Evolutionary conservation across 345 rosid species (phyloP).

Genomic region (Zanthoxylum bungeanum): DNA sequence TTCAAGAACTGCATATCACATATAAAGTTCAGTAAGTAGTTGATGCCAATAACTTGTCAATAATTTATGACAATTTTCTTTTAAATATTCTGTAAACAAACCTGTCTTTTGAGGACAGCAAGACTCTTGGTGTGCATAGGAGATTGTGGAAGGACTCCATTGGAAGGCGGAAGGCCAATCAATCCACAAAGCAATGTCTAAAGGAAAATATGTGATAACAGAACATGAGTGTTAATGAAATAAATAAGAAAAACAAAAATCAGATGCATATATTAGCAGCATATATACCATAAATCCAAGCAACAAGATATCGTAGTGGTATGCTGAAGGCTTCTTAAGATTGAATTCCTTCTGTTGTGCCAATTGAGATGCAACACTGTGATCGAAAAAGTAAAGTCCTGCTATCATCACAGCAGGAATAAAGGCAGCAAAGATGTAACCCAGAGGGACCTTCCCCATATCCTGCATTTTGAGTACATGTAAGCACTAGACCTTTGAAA

Average conservation of each 20-base stretch:
- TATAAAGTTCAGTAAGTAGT: conserved; percentile 3
- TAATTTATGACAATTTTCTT: neutral
- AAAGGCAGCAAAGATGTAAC: conserved; percentile 63
- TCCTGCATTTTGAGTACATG: conserved; percentile 40
- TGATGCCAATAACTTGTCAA: neutral
- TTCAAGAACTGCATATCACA: conserved; percentile 43
- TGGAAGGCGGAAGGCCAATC: conserved; percentile 77
- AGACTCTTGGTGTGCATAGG: conserved; percentile 96
- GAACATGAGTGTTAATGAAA: neutral
- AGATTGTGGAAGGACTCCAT: conserved; percentile 92
- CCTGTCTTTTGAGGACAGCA: conserved; percentile 71
- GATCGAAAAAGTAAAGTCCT: conserved; percentile 82
- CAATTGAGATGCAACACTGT: conserved; percentile 76
- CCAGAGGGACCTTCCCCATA: conserved; percentile 62
- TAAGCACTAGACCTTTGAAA: neutral
- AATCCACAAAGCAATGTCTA: conserved; percentile 87
- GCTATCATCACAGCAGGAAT: conserved; percentile 81
- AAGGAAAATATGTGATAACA: neutral
- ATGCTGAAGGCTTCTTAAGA: conserved; percentile 77
- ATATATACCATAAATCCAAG: conserved; percentile 67
- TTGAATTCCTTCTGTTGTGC: conserved; percentile 89
- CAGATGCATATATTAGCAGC: neutral
- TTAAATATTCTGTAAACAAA: conserved; percentile 10
- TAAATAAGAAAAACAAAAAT: neutral
- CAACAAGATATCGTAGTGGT: conserved; percentile 71